Conservation (phyloP, 371 early-diverging fungal species). For the Mortierella sp. region DNA sequence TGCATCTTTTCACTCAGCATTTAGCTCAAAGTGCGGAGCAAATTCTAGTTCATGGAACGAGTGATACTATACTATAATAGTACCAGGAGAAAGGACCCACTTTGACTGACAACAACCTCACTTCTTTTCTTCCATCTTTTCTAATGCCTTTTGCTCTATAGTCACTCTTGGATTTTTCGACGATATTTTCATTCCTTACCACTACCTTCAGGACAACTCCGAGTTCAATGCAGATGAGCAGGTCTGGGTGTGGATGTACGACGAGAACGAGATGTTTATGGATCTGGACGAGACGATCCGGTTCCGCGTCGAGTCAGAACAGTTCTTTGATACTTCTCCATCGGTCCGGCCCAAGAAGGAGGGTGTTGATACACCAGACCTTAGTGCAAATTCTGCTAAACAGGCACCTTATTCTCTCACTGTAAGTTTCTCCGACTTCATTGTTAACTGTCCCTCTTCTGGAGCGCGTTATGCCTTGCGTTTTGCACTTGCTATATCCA, state of each 20-base stretch:
- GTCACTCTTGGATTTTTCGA: slow-evolving; percentile 94
- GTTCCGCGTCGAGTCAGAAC: slow-evolving; percentile 82
- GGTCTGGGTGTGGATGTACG: slow-evolving; percentile 91
- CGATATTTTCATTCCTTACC: slow-evolving; percentile 88
- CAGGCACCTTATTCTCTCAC: slow-evolving; percentile 73
- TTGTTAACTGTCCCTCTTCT: background rate
- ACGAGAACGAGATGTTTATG: slow-evolving; percentile 87
- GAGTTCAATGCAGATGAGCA: slow-evolving; percentile 82
- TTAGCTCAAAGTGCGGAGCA: background rate
- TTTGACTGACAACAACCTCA: background rate
- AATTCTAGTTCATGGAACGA: background rate
- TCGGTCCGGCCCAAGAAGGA: slow-evolving; percentile 67
- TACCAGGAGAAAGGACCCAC: background rate
- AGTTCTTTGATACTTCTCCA: slow-evolving; percentile 87
- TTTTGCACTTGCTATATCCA: background rate
- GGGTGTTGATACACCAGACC: slow-evolving; percentile 60
- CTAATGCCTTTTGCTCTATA: slow-evolving; percentile 26
- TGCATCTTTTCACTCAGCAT: background rate
- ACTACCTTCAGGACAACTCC: slow-evolving; percentile 71
- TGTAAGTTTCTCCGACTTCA: slow-evolving; percentile 55
- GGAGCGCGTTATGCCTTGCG: too few relatives aligned
- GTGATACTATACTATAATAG: background rate
- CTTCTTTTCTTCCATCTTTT: background rate
- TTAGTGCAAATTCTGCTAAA: slow-evolving; percentile 71
- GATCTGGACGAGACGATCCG: slow-evolving; percentile 87